Evolutionary conservation across 768 basidiomycete genomes (phyloP).

Genomic region (Pleurotus eryngii): DNA sequence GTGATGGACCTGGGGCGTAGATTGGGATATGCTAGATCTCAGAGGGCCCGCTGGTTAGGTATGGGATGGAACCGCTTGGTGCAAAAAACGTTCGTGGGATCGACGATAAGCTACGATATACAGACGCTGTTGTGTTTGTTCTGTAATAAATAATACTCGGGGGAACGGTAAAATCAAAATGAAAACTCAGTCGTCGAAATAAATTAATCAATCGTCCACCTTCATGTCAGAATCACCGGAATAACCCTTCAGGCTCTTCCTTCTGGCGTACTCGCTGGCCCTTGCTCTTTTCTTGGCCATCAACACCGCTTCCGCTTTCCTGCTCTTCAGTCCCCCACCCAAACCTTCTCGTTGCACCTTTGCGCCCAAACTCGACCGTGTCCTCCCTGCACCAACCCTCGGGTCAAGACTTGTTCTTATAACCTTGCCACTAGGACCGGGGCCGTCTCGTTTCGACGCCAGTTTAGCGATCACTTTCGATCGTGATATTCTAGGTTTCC

Average conservation of each 20-base stretch:
- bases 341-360: slow-evolving; percentile 30
- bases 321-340: slow-evolving; percentile 19
- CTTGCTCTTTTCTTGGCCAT: slow-evolving; percentile 72
- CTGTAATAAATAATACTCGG: too few relatives aligned
- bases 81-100: too few relatives aligned
- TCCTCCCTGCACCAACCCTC: slow-evolving; percentile 20
- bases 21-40: too few relatives aligned
- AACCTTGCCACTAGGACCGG: slow-evolving; percentile 20
- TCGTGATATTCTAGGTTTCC: slow-evolving; percentile 77
- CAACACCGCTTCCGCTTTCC: slow-evolving; percentile 34
- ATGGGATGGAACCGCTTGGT: too few relatives aligned
- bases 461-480: slow-evolving; percentile 77
- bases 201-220: slow-evolving; percentile 4
- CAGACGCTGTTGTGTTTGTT: too few relatives aligned
- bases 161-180: too few relatives aligned
- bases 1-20: too few relatives aligned
- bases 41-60: too few relatives aligned
- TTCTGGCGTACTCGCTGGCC: slow-evolving; percentile 70
- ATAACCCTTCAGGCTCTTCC: slow-evolving; percentile 37
- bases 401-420: slow-evolving; percentile 22
- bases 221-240: neutral
- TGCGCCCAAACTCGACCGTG: slow-evolving; percentile 52
- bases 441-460: slow-evolving; percentile 65
- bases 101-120: too few relatives aligned
- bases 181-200: too few relatives aligned